Base-by-base conservation (phyloP, 2,329 filamentous ascomycete genomes). In the Xylariaceae sp. region DNA sequence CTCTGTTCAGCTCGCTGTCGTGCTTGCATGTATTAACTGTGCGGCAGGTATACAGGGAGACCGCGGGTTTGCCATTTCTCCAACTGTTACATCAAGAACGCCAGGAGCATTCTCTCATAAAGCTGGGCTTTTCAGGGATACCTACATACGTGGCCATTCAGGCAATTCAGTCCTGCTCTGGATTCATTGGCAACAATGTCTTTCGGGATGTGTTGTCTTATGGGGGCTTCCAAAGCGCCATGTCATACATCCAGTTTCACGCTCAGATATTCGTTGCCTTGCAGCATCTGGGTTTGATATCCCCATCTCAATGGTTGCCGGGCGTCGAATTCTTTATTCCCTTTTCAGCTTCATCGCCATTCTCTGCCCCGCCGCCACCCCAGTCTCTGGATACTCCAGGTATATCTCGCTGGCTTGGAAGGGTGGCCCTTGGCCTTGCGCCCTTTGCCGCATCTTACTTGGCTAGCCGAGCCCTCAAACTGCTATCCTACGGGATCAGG, bases 251-350 rank as follows among this genome's bases (percentile, higher is more conserved):
- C 4, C 59, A 60, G 23, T 57, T 67, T 7, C 72, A 77, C 41
- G 45, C 77, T 1, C 66, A 73, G 32, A 49, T 74, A 4, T 74
- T 65, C 41, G 56, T 65, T n/a, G 65, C 67, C 15, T 53, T 77
- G 28, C 72, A 77, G 42, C 61, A 69, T 30, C 53, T 72, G 6
- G 67, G 66, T 5, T 52, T 77, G 11, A 54, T 68, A 27, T 54
- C 68, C 0, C 50, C 56, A 10, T 57, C 44, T 10, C 55, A 54
- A 6, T 56, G 52, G 52, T 51, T 76, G 3, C 73, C 74, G 0
- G 52, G 48, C 6, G 56, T 57, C 23, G 58, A 51, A 5, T 78
- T 68, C 49, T 76, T 76, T 43, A 47, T 77, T 13, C 73, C 74
- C 1, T 77, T 75, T 30, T 67, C 68, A 10, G 46, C 56, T 6